phyloP scores from a whole-genome alignment of 2,329 filamentous ascomycete species.

The Penicillium oxalicum region DNA sequence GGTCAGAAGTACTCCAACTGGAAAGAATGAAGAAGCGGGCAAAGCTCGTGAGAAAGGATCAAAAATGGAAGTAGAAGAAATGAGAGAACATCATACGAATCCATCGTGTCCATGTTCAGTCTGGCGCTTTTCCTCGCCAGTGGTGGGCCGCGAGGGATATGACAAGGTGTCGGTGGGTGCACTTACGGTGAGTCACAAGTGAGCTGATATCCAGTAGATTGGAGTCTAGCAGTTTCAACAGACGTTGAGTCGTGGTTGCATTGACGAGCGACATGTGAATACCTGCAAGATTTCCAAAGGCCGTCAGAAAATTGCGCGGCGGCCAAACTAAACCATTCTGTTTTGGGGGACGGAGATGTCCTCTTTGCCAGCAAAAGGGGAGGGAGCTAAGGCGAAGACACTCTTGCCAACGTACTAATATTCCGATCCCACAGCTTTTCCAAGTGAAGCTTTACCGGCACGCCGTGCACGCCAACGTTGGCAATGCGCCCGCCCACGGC shows the following conservation, averaged over 20 bases:
- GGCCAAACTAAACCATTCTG: too few relatives aligned
- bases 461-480: slow-evolving; percentile 55
- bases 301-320: too few relatives aligned
- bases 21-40: neutral
- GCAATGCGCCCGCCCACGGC: slow-evolving; percentile 51
- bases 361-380: too few relatives aligned
- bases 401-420: slow-evolving; percentile 39
- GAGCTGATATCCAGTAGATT: slow-evolving; percentile 12
- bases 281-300: slow-evolving; percentile 32
- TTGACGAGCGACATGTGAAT: slow-evolving; percentile 23
- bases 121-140: neutral
- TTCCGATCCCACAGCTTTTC: slow-evolving; percentile 52
- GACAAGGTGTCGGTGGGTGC: too few relatives aligned
- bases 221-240: slow-evolving; percentile 15
- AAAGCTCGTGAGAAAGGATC: too few relatives aligned
- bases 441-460: slow-evolving; percentile 48
- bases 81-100: too few relatives aligned
- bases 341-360: too few relatives aligned
- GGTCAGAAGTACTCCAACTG: neutral
- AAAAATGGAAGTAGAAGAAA: too few relatives aligned
- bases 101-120: too few relatives aligned
- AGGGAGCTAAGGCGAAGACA: neutral
- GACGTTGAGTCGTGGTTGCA: slow-evolving; percentile 12
- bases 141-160: neutral
- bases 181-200: slow-evolving; percentile 20